Evolutionary conservation across 345 rosid genomes (phyloP).

Genomic region (Pseudoturritis turrita): DNA sequence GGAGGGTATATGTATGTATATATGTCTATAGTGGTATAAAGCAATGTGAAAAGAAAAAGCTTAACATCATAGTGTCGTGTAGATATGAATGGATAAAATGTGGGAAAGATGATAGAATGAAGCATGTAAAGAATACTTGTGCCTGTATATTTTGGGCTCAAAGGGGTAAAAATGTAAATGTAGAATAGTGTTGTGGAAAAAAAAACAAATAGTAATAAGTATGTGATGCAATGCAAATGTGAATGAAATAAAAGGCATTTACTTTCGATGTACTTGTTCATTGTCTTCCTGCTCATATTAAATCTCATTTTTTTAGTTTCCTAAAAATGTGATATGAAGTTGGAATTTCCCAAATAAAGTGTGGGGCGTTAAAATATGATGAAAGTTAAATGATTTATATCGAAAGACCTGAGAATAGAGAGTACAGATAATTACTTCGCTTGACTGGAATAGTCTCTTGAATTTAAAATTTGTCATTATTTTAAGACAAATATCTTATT

Average conservation of each 20-base stretch:
- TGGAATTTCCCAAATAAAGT: not conserved
- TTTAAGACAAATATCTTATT: not conserved
- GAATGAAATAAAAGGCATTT: constrained; percentile 22
- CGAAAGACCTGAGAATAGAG: not conserved
- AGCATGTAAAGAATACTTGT: constrained; percentile 2
- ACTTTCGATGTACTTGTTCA: constrained; percentile 1
- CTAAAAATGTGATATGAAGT: not conserved
- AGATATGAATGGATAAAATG: not conserved
- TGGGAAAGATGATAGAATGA: constrained; percentile 15
- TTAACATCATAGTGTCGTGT: constrained; percentile 19
- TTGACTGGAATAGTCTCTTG: not conserved
- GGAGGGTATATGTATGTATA: not conserved
- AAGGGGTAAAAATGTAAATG: constrained; percentile 20
- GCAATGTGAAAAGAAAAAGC: constrained; percentile 2
- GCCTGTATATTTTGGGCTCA: constrained; percentile 21
- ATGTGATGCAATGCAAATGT: constrained; percentile 26
- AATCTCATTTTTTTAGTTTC: not conserved
- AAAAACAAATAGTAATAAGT: constrained; percentile 8
- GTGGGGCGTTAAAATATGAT: not conserved
- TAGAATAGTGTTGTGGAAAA: constrained; percentile 21
- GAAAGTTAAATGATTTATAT: not conserved
- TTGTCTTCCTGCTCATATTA: constrained; percentile 9
- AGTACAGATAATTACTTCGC: not conserved
- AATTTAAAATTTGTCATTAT: not conserved
- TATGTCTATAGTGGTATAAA: constrained; percentile 14